Evolutionary conservation across 2,329 filamentous ascomycete genomes (phyloP).

Genomic region (Cladophialophora psammophila): DNA sequence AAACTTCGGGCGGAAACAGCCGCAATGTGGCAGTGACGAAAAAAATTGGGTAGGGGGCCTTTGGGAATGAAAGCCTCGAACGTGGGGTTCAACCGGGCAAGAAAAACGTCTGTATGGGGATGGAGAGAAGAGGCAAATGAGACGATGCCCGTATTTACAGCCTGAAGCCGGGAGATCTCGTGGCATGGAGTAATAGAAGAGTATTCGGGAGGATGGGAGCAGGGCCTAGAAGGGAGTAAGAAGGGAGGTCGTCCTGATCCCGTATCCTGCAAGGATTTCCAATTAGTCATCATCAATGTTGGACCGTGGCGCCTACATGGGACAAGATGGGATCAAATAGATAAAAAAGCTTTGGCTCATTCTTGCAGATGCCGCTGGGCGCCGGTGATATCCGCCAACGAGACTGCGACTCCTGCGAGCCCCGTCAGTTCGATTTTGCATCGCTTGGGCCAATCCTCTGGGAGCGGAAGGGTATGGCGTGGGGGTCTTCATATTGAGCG

Average conservation of each 20-base stretch:
- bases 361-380: background rate
- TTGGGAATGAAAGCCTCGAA: background rate
- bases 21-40: slow-evolving; percentile 11
- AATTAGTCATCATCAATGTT: slow-evolving; percentile 3
- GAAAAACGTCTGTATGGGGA: background rate
- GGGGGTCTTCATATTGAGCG: background rate
- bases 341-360: background rate
- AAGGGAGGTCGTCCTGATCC: background rate
- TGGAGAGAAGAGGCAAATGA: background rate
- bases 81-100: background rate
- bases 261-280: background rate
- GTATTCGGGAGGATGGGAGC: background rate
- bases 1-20: slow-evolving; percentile 13
- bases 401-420: background rate
- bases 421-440: background rate
- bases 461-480: background rate
- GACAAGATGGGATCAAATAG: background rate
- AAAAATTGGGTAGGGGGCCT: background rate
- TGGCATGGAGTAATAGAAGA: background rate
- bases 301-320: background rate
- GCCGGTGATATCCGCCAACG: slow-evolving; percentile 18
- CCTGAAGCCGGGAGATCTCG: background rate
- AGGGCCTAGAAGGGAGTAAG: background rate
- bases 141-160: background rate
- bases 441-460: background rate